Base-by-base conservation (phyloP, 768 basidiomycete genomes). In the Agaricus bisporus region DNA sequence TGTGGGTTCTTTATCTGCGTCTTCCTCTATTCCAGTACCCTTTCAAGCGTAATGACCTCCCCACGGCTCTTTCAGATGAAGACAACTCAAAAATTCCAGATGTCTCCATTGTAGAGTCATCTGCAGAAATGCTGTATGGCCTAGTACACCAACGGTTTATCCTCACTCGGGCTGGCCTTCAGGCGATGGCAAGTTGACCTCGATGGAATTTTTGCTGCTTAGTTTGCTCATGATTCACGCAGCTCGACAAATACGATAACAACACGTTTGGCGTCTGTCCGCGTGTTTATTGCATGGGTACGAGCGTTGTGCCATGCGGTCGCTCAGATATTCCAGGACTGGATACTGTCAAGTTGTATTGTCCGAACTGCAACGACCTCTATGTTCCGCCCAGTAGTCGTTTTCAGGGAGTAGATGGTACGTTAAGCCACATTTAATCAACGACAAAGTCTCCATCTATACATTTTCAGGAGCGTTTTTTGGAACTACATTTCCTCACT, bases 101-200 rank as follows among this genome's bases (percentile, higher is more conserved):
- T 68, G 94, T 98, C 48, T 94, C 95, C 1, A 98, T 99, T 61
- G 92, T 98, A 51, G 97, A 99, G 67, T 91, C 92, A 56, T 95
- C 92, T 41, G 97, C 97, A 26, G 97, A 99, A 68, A 83, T 99
- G 68, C 77, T 99, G 35, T 99, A 98, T 66, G 97, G 97, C 25
- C 82, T 99, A 48, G 95, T 98, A 22, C 97, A 99, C 69, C 95
- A 98, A 66, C 85, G 97, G 55, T 99, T 87, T 73, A 98, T 99
- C 65, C 78, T 98, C 54, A 98, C 97, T 45, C 85, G 97, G 57
- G 87, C 85, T 28, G 97, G 97, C 38, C 75, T 98, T 64, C 88
- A 93, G 69, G 83, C 90, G 47, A 99, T 98, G 97, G 97, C 95
- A 61, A 59, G 73, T 59, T 49, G 64, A 60, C 48, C 58, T 51